A percentile compares a stretch with the other conserved stretches of the same genome.
Conservation (phyloP, 2,329 filamentous ascomycete genomes). For the Exophiala mesophila region DNA sequence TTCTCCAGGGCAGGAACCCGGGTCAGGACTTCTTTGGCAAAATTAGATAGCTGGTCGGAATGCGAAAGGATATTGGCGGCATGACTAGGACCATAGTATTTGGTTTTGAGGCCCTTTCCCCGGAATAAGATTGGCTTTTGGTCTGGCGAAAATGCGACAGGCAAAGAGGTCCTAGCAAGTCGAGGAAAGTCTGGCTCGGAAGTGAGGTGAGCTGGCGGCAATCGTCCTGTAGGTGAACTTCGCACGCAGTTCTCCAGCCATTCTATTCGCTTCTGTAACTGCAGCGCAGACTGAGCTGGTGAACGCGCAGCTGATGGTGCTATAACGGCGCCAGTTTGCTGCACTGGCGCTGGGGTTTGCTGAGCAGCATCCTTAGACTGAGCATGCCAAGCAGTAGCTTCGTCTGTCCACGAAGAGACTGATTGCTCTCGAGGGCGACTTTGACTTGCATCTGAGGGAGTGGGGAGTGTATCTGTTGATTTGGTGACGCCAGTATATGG, state of each 20-base stretch:
- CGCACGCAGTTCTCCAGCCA: conserved; percentile 18
- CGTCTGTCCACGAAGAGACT: conserved; percentile 19
- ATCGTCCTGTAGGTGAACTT: conserved; percentile 12
- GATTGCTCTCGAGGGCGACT: conserved; percentile 14
- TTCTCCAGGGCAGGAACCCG: conserved; percentile 18
- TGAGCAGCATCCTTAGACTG: conserved; percentile 15
- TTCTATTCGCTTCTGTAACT: conserved; percentile 18
- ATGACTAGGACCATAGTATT: conserved; percentile 27
- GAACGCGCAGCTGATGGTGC: conserved; percentile 6
- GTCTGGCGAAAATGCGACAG: conserved; percentile 15
- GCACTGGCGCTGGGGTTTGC: background rate
- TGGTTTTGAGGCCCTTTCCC: conserved; percentile 25
- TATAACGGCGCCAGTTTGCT: conserved; percentile 2
- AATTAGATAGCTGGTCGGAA: conserved; percentile 26
- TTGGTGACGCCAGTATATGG: conserved; percentile 20
- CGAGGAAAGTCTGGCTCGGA: conserved; percentile 9
- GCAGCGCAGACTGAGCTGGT: conserved; percentile 10
- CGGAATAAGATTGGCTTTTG: conserved; percentile 23
- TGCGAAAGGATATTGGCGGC: conserved; percentile 23
- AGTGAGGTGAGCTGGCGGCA: conserved; percentile 13
- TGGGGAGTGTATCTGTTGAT: conserved; percentile 6
- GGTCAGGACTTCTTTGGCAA: conserved; percentile 24
- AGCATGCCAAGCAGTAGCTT: conserved; percentile 21
- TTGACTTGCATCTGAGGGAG: conserved; percentile 15
- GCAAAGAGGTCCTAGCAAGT: conserved; percentile 2